Evolutionary conservation across 148 eudicot genomes (phyloP).

Genomic region (Selenicereus undatus): DNA sequence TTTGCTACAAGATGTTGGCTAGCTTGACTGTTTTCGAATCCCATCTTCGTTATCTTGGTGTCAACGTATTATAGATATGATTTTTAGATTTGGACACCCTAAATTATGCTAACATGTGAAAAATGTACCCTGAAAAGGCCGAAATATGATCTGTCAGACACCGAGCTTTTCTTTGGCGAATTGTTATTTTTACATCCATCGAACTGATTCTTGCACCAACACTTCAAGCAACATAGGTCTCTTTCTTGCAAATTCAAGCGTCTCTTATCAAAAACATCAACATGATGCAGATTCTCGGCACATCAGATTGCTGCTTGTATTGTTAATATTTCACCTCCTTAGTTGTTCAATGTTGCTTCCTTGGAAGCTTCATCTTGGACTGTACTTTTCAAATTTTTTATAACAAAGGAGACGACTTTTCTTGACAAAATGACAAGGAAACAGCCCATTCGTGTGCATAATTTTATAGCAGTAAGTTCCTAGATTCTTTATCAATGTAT

Average conservation of each 20-base stretch:
- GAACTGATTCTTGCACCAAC: too few species aligned
- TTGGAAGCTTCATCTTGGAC: not conserved
- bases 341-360: not conserved
- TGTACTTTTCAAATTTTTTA: not conserved
- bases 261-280: not conserved
- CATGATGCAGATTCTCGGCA: not conserved
- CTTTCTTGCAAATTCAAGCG: not conserved
- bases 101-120: not conserved
- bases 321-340: not conserved
- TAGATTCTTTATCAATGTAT: constrained; percentile 7
- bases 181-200: too few species aligned
- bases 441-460: constrained; percentile 22
- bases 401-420: constrained; percentile 24
- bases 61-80: not conserved
- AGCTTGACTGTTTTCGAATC: not conserved
- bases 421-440: constrained; percentile 5
- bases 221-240: not conserved
- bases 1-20: not conserved
- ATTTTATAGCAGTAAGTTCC: not conserved
- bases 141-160: too few species aligned
- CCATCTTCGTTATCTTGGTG: not conserved
- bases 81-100: not conserved
- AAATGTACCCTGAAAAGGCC: not conserved
- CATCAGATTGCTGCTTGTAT: not conserved
- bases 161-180: too few species aligned